Conservation (phyloP, 345 rosid genomes). For the Acer campestre region DNA sequence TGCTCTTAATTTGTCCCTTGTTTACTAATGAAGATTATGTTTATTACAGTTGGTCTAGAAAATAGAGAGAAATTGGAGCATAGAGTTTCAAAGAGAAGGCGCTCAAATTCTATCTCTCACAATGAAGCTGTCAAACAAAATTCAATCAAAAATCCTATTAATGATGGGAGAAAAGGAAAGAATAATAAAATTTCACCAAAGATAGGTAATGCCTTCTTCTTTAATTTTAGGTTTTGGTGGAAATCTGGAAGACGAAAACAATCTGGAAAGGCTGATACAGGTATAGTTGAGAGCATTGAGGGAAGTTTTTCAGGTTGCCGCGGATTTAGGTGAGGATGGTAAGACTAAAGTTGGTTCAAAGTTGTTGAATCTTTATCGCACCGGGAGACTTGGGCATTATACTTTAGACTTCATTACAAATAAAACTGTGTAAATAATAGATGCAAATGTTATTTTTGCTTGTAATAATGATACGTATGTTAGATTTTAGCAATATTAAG, state of each 20-base stretch:
- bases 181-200: conserved; percentile 30
- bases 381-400: conserved; percentile 81
- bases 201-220: conserved; percentile 33
- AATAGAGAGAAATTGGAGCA: conserved; percentile 29
- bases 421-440: background rate
- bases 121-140: conserved; percentile 17
- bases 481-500: no score
- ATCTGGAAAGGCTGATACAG: conserved; percentile 47
- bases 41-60: conserved; percentile 25
- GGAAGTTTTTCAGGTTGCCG: conserved; percentile 41
- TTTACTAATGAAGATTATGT: background rate
- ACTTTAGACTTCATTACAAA: conserved; percentile 52
- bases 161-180: conserved; percentile 28
- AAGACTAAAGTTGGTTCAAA: conserved; percentile 49
- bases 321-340: conserved; percentile 40
- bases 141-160: conserved; percentile 25
- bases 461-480: background rate
- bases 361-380: conserved; percentile 70
- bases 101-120: conserved; percentile 24
- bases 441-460: no score
- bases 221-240: conserved; percentile 44
- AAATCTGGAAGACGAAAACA: conserved; percentile 33
- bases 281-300: conserved; percentile 42
- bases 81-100: conserved; percentile 31
- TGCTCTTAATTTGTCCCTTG: background rate